A percentile compares a stretch with the other conserved stretches of the same genome.
phyloP scores from a whole-genome alignment of 805 yeast species.

The Barnettozyma sucrosica region DNA sequence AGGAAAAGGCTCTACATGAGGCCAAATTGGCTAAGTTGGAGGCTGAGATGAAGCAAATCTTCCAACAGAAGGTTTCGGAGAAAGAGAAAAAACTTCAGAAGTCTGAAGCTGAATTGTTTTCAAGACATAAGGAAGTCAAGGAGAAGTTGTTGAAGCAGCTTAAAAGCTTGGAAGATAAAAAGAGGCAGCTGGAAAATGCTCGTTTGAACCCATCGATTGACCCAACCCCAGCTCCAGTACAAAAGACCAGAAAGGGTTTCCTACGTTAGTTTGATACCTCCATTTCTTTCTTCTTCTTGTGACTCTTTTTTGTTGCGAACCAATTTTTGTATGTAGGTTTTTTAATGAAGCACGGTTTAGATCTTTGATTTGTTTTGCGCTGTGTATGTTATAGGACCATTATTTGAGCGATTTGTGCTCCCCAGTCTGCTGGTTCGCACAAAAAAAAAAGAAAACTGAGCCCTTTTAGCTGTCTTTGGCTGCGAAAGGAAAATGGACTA shows the following conservation, averaged over 20 bases:
- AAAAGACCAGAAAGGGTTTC: conserved; percentile 74
- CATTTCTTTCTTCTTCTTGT: neutral
- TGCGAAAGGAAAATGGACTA: neutral
- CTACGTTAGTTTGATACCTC: conserved; percentile 43
- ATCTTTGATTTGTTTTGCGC: neutral
- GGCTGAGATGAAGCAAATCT: conserved; percentile 92
- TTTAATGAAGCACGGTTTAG: neutral
- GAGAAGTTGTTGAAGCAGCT: conserved; percentile 87
- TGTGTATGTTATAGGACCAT: neutral
- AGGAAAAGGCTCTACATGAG: conserved; percentile 88
- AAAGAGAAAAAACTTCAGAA: conserved; percentile 96
- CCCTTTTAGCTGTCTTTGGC: neutral
- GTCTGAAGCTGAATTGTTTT: conserved; percentile 92
- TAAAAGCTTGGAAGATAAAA: conserved; percentile 85
- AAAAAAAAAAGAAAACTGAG: neutral
- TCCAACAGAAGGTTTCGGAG: conserved; percentile 92
- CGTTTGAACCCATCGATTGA: conserved; percentile 38
- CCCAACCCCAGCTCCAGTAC: conserved; percentile 34
- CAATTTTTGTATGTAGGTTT: neutral
- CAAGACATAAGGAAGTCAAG: conserved; percentile 95
- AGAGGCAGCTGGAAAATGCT: conserved; percentile 66
- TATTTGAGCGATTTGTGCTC: neutral
- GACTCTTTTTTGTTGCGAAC: neutral
- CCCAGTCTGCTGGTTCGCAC: neutral
- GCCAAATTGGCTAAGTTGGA: conserved; percentile 92